Evolutionary conservation across 148 eudicot species (phyloP), one percentile per base, ranked within the genome.

Genomic region (Nyssa sinensis): DNA sequence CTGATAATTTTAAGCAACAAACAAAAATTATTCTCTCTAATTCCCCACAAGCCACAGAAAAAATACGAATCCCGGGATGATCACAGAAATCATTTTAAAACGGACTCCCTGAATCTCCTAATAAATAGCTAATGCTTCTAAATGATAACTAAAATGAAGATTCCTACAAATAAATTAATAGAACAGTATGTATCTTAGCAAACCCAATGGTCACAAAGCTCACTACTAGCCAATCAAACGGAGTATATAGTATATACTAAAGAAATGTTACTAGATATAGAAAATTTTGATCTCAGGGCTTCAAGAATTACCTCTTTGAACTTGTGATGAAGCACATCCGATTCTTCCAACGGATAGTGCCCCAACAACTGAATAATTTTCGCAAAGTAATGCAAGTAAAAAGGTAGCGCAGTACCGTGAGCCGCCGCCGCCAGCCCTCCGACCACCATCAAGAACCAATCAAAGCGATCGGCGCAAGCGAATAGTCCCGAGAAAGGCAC

Each of bases 351-450:
- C n/a, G 3, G 47, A 24, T 35, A 37, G 31, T 63, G 70, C 12
- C 72, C 62, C 3, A 93, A 81, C 69, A 93, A 67, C 75, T 86
- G 84, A 30, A 95, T 58, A 67, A 91, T 91, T 84, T 85, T 90
- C 0, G 91, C 99, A 64, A 95, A 95, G 67, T 92, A 95, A 81
- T 95, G 99, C 78, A 95, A 78, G 80, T 92, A 95, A 3, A 95
- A 83, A 10, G 93, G 96, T 21, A 95, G 84, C 3, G 99, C 97
- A 1, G 97, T 83, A 7, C 99, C 99, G 69, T 95, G 99, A 3
- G 97, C 89, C 3, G 89, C 87, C 8, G 89, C 89, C 0, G 89
- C 89, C 5, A 86, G 32, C 0, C 87, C 84, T 69, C 89, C 89
- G 30, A 81, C 68, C 5, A 39, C 80, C 89, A 86, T 86, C 5